Percentiles rank a stretch among this genome's conserved stretches.
Evolutionary conservation across 1,139 yeast species (phyloP).

Genomic region (Suhomyces chickasaworum): DNA sequence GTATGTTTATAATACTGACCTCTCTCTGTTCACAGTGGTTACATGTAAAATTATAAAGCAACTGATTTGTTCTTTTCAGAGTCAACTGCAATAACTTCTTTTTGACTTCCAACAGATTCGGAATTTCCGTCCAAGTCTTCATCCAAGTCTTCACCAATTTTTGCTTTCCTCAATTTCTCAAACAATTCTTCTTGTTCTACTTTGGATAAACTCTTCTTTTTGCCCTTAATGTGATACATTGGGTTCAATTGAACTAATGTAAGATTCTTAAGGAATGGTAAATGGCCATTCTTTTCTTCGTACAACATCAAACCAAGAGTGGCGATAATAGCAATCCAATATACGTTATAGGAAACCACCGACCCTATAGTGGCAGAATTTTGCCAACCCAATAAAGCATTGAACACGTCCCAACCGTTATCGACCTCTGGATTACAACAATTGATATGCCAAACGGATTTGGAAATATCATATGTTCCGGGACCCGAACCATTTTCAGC

Average conservation of each 20-base stretch:
- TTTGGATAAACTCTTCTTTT: constrained; percentile 25
- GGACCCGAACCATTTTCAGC: constrained; percentile 92
- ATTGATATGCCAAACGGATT: constrained; percentile 92
- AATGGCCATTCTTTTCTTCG: constrained; percentile 30
- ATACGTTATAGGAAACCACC: constrained; percentile 28
- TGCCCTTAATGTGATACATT: constrained; percentile 29
- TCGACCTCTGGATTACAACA: constrained; percentile 91
- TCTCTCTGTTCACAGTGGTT: not conserved
- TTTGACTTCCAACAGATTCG: constrained; percentile 12
- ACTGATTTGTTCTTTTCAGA: constrained; percentile 9
- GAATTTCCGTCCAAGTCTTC: constrained; percentile 11
- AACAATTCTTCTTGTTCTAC: constrained; percentile 25
- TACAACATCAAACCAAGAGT: constrained; percentile 24
- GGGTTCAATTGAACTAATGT: constrained; percentile 27
- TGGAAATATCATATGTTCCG: constrained; percentile 83
- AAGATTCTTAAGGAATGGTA: constrained; percentile 25
- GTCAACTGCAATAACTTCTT: constrained; percentile 12
- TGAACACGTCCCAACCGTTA: constrained; percentile 91
- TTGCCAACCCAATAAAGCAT: constrained; percentile 55
- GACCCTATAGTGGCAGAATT: constrained; percentile 31
- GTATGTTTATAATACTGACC: constrained; percentile 6
- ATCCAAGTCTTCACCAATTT: constrained; percentile 15
- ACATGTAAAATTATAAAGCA: not conserved
- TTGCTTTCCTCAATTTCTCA: constrained; percentile 21
- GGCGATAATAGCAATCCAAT: constrained; percentile 25